Conservation (phyloP, 352 stramenopile genomes). For the Phytopythium oedochilum region DNA sequence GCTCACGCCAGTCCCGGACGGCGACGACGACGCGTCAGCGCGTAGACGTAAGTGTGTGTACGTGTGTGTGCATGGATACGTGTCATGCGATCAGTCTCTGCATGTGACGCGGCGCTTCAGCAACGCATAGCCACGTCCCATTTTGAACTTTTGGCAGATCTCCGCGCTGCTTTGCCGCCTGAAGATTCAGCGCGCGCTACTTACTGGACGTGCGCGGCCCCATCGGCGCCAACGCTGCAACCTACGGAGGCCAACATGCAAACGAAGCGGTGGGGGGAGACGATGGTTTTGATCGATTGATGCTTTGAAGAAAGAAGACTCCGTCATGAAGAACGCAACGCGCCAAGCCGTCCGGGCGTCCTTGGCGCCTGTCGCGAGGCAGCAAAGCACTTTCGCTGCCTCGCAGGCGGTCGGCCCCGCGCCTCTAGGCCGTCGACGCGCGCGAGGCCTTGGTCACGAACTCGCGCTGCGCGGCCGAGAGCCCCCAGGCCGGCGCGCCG, state of each 20-base stretch:
- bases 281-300: too few species aligned
- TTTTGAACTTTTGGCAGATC: not conserved
- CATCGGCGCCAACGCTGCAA: too few species aligned
- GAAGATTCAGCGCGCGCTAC: not conserved
- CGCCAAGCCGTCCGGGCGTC: too few species aligned
- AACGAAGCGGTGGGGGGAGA: too few species aligned
- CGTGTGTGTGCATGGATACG: not conserved
- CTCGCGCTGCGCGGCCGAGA: slow-evolving; percentile 65
- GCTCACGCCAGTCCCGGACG: too few species aligned
- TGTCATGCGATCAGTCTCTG: not conserved
- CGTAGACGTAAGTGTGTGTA: too few species aligned
- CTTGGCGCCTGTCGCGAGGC: not conserved
- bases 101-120: slow-evolving; percentile 6
- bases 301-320: too few species aligned
- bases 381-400: slow-evolving; percentile 9
- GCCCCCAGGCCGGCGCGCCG: slow-evolving; percentile 66
- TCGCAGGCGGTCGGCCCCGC: not conserved
- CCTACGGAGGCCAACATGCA: too few species aligned
- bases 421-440: slow-evolving; percentile 4
- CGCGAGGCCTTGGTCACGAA: slow-evolving; percentile 57
- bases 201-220: too few species aligned
- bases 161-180: not conserved
- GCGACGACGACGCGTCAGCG: too few species aligned
- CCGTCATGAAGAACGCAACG: too few species aligned
- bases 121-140: not conserved